Evolutionary conservation across 208 protist species (phyloP), one percentile per base, ranked within the genome.

Genomic region (Trypanosoma brucei): DNA sequence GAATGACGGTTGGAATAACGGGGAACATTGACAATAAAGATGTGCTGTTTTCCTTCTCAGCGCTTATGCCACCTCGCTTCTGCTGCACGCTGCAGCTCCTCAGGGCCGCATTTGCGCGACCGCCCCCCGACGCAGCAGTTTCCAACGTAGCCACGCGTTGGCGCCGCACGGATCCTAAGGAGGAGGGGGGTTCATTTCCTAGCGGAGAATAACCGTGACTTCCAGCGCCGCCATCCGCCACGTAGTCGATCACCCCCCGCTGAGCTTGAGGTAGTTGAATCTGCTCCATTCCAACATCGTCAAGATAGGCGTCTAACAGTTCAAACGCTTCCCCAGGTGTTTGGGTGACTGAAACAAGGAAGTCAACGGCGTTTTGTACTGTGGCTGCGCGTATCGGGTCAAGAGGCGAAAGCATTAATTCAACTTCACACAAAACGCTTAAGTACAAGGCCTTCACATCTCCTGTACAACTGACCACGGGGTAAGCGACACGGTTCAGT

Each of bases 351-450:
- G 60, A 60, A 3, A 63, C 70, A 35, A 85, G 63, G 50, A 83
- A 84, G 67, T 92, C 80, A 6, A 85, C 83, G 1, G 76, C 71
- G 59, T 88, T 92, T 48, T 83, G 76, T n/a, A 91, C 78, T 57
- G 93, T 70, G 40, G 89, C 78, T n/a, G 89, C 89, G 51, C 79
- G 83, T 38, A 93, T 67, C 1, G 89, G 89, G 52, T 95, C 89
- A 45, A 93, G 86, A n/a, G 86, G 78, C 14, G 78, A 88, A 50
- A 95, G 76, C 35, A 79, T 46, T n/a, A 84, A 36, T 58, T 91
- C 81, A 2, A 84, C 75, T 11, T 93, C 86, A 13, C 81, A 62
- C 3, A 95, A 62, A 11, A 71, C 74, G 51, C 66, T 76, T 31
- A 55, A 42, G 68, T 92, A 95, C 9, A 95, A 70, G 46, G 67